Evolutionary conservation across 257 asterid species (phyloP), one percentile per base, ranked within the genome.

Genomic region (Henckelia pumila): DNA sequence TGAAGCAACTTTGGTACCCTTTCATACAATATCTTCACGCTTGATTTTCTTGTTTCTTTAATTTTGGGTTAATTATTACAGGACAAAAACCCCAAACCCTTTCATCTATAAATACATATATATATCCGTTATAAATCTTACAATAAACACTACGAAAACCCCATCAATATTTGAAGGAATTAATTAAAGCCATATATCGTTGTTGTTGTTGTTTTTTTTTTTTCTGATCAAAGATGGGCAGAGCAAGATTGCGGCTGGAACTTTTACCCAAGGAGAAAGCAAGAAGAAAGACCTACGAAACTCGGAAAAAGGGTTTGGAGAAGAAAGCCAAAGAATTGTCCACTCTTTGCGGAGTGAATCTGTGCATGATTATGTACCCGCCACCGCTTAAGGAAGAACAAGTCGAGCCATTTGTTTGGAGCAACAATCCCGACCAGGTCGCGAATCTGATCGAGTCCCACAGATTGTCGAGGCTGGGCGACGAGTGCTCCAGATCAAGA

Each of bases 301-400:
- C 64, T 56, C 63, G 81, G 60, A 77, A 29, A 67, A 57, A 62
- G 23, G 32, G 70, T 7, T 21, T 73, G 16, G 65, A 63, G 70
- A 77, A 73, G 75, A 68, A 71, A 8, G 75, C 75, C 17, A 0
- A 58, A 16, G 75, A 73, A 29, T 24, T 44, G 19, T 77, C 81
- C 8, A 73, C 70, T 63, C 75, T 72, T 21, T 77, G 78, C 17
- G 78, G 71, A 7, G 70, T 77, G 13, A 50, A 64, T 11, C 17
- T 73, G 4, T 58, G 49, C 50, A 63, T 77, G 75, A 52, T 73
- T 10, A 1, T 68, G 2, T 49, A 68, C 29, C 56, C 29, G 20
- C 76, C 68, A 16, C 5, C 20, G 32, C 61, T 3, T 0, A 6
- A 44, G 19, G 11, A 20, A 8, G 26, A 56, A 22, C 2, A 20